phyloP scores from a whole-genome alignment of 441 rosid species.

The Erysimum cheiri region DNA sequence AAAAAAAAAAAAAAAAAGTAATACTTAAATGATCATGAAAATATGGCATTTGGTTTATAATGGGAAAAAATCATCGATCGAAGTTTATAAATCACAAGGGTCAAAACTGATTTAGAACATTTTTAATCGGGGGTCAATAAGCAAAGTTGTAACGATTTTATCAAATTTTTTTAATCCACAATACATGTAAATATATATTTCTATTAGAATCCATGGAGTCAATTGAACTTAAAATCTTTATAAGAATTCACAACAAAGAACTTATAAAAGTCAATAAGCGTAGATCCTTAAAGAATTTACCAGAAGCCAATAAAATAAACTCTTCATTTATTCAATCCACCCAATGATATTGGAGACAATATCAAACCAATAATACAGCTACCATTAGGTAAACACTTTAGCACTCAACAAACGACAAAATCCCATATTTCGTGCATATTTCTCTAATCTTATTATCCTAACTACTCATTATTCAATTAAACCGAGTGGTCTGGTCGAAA shows the following conservation, averaged over 20 bases:
- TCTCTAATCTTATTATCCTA: constrained; percentile 15
- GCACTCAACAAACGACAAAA: constrained; percentile 28
- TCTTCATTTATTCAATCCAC: constrained; percentile 12
- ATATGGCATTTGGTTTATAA: neutral
- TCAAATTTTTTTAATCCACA: too few relatives aligned
- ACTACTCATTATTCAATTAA: constrained; percentile 6
- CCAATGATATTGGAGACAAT: neutral
- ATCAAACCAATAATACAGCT: constrained; percentile 19
- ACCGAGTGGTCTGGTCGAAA: neutral
- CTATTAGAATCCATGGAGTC: too few relatives aligned
- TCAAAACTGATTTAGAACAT: too few relatives aligned
- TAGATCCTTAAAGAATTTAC: neutral
- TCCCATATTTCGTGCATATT: neutral
- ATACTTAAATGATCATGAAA: neutral
- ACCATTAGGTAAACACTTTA: constrained; percentile 23
- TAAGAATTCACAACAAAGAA: neutral
- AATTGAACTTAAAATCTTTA: neutral
- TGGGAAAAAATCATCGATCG: neutral
- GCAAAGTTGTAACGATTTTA: too few relatives aligned
- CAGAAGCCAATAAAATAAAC: neutral
- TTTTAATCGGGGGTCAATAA: too few relatives aligned
- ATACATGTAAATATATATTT: too few relatives aligned
- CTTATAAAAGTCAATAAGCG: neutral
- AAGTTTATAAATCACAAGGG: too few relatives aligned
- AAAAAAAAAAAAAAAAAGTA: neutral